phyloP scores from a whole-genome alignment of 352 stramenopile genomes.

The Halophytophthora batemanensis region DNA sequence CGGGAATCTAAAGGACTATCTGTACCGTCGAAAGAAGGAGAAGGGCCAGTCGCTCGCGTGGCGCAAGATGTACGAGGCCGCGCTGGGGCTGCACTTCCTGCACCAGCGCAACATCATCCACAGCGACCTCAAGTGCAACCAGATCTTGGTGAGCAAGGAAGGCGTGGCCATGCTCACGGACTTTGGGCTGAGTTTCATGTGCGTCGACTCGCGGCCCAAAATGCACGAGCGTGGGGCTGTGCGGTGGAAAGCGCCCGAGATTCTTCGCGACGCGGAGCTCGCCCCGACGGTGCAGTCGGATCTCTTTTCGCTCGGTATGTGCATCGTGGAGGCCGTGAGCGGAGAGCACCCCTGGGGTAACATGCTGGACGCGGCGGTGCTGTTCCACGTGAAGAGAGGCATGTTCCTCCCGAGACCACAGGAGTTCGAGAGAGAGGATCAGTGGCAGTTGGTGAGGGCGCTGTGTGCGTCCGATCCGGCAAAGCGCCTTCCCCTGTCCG shows the following conservation, averaged over 20 bases:
- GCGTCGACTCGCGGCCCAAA: constrained; percentile 4
- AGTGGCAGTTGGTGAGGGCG: constrained; percentile 13
- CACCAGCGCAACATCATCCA: constrained; percentile 21
- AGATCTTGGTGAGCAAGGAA: constrained; percentile 22
- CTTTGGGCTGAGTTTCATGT: constrained; percentile 27
- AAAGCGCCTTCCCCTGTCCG: constrained; percentile 2
- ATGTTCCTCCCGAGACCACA: constrained; percentile 3
- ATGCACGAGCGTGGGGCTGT: constrained; percentile 7
- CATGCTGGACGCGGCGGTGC: constrained; percentile 3
- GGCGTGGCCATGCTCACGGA: constrained; percentile 25
- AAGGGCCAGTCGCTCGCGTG: constrained; percentile 9
- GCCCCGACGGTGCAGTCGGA: constrained; percentile 6
- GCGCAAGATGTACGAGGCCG: constrained; percentile 25
- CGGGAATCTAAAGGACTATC: constrained; percentile 13
- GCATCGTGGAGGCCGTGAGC: constrained; percentile 1
- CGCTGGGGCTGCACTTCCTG: constrained; percentile 17
- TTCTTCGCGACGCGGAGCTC: constrained; percentile 1
- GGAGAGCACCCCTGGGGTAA: not conserved
- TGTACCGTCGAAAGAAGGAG: constrained; percentile 8
- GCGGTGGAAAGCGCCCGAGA: constrained; percentile 17
- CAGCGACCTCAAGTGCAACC: constrained; percentile 25
- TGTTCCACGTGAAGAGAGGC: constrained; percentile 13
- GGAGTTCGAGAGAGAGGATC: constrained; percentile 8
- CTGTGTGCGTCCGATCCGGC: constrained; percentile 6
- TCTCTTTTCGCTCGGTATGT: constrained; percentile 13